A percentile compares a stretch with the other conserved stretches of the same genome.
Evolutionary conservation across 2,329 filamentous ascomycete species (phyloP).

Genomic region (Fusarium oxysporum): DNA sequence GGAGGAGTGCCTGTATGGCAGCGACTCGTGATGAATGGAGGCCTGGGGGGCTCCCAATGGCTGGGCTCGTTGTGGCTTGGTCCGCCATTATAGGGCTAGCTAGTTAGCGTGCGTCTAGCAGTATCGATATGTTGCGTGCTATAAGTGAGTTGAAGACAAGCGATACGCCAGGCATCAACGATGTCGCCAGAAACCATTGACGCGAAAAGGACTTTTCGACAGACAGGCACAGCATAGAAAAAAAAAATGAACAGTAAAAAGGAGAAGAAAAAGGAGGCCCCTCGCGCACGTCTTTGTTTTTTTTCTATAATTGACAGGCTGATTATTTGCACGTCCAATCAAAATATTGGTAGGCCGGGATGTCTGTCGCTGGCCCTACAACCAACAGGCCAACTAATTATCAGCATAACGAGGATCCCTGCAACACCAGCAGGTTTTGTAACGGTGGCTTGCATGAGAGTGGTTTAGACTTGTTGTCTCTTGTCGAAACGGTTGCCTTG

Average conservation of each 20-base stretch:
- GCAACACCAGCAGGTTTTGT: background rate
- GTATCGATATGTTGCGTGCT: background rate
- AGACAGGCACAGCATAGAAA: accelerated
- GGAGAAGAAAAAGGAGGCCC: background rate
- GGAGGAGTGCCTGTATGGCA: background rate
- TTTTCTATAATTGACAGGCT: background rate
- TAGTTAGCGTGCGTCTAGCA: background rate
- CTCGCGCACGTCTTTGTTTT: background rate
- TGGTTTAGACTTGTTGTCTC: background rate
- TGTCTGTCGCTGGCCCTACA: background rate
- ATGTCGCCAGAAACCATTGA: no score
- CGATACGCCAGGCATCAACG: no score
- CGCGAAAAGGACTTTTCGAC: accelerated
- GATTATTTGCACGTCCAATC: background rate
- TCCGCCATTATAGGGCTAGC: background rate
- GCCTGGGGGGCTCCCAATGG: no score
- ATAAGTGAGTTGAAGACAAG: no score
- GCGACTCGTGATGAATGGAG: background rate
- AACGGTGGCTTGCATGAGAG: background rate
- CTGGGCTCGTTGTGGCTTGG: background rate
- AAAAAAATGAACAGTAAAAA: background rate
- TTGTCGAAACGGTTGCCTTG: background rate
- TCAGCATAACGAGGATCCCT: background rate
- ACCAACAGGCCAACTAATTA: background rate
- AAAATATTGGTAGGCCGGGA: background rate